phyloP scores from a whole-genome alignment of 2,329 filamentous ascomycete genomes.

The Clarireedia monteithiana region DNA sequence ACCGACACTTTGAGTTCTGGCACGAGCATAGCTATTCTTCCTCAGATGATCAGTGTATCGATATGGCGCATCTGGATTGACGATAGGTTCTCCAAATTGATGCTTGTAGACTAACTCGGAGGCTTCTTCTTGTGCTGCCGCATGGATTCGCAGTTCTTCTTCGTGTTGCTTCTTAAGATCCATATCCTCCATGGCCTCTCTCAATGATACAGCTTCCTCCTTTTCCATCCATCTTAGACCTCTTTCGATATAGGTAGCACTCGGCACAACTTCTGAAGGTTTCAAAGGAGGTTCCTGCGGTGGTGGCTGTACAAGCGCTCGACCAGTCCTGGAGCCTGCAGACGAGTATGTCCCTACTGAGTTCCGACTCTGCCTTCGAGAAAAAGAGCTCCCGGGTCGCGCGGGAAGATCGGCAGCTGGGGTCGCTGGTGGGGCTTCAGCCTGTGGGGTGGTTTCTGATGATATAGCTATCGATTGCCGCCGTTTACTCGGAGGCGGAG shows the following conservation, averaged over 20 bases:
- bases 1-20: conserved; percentile 52
- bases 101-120: conserved; percentile 74
- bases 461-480: conserved; percentile 30
- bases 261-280: conserved; percentile 55
- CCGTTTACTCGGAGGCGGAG: conserved; percentile 40
- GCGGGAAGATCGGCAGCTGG: conserved; percentile 15
- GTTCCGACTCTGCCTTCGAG: conserved; percentile 24
- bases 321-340: conserved; percentile 24
- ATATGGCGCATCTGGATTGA: conserved; percentile 56
- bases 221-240: conserved; percentile 74
- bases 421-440: conserved; percentile 12
- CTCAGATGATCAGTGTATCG: conserved; percentile 61
- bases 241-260: conserved; percentile 63
- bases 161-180: conserved; percentile 46
- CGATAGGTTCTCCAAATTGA: conserved; percentile 48
- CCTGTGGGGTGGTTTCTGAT: conserved; percentile 1
- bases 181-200: conserved; percentile 67
- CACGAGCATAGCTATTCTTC: conserved; percentile 64
- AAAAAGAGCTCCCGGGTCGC: conserved; percentile 24
- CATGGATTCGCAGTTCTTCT: conserved; percentile 56
- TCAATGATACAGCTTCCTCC: conserved; percentile 63
- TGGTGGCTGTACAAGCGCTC: conserved; percentile 22
- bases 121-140: conserved; percentile 67
- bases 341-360: conserved; percentile 25
- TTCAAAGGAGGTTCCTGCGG: conserved; percentile 36